These are phyloP conservation scores for Trichoderma cornu-damae DNA, from an alignment of 2,329 filamentous ascomycete species.

Conservation along the genomic window DNA sequence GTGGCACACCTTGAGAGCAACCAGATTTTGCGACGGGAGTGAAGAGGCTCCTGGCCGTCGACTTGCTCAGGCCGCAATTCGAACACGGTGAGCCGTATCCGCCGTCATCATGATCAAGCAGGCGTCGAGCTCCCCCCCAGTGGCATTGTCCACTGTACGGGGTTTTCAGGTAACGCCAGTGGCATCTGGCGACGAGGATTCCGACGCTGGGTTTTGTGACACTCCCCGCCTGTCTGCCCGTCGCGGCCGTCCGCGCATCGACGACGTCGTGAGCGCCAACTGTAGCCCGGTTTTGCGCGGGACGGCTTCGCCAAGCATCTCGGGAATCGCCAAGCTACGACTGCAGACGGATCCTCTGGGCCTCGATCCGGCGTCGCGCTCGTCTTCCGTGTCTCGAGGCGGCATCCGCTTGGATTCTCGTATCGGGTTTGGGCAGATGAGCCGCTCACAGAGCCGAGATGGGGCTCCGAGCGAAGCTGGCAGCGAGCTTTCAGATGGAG, in stretches of 20 bases:
- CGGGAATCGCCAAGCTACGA: slow-evolving; percentile 78
- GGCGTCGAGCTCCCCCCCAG: slow-evolving; percentile 33
- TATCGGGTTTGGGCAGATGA: slow-evolving; percentile 52
- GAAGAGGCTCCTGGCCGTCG: background rate
- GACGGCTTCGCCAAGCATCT: slow-evolving; percentile 50
- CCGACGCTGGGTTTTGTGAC: slow-evolving; percentile 42
- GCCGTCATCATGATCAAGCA: slow-evolving; percentile 39
- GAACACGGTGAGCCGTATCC: background rate
- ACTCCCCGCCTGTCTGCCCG: slow-evolving; percentile 36
- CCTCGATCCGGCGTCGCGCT: slow-evolving; percentile 53
- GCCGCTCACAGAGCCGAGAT: slow-evolving; percentile 50
- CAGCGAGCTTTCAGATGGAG: slow-evolving; percentile 61
- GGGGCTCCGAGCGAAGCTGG: slow-evolving; percentile 49
- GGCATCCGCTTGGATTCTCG: slow-evolving; percentile 39
- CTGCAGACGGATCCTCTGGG: slow-evolving; percentile 74
- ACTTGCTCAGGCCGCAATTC: background rate
- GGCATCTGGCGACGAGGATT: slow-evolving; percentile 54
- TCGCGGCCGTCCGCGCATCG: slow-evolving; percentile 40
- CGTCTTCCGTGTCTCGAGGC: slow-evolving; percentile 51
- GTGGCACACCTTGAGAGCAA: slow-evolving; percentile 43
- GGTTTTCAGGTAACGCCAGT: slow-evolving; percentile 52
- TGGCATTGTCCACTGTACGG: slow-evolving; percentile 51
- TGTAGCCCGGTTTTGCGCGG: slow-evolving; percentile 56
- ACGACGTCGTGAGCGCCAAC: slow-evolving; percentile 58
- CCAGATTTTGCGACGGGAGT: slow-evolving; percentile 18